phyloP scores from a whole-genome alignment of 1,284 basidiomycete species.

The Microbotryomycetes sp. region DNA sequence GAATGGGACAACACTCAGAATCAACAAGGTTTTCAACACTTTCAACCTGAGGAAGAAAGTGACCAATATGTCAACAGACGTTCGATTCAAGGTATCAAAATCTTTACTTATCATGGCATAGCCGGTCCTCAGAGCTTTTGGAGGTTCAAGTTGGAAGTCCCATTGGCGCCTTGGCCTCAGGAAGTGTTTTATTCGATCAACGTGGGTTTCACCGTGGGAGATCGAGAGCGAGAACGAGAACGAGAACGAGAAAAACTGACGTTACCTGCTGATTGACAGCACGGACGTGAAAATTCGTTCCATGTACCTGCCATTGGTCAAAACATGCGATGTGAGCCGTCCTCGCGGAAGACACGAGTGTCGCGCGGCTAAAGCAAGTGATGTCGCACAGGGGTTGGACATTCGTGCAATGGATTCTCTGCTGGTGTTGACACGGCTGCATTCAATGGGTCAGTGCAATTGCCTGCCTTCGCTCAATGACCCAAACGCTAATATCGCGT shows the following conservation, averaged over 20 bases:
- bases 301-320: constrained; percentile 72
- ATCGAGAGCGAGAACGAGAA: no score
- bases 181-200: constrained; percentile 59
- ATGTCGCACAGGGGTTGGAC: constrained; percentile 1
- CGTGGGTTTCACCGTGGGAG: no score
- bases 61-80: constrained; percentile 4
- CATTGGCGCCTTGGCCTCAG: constrained; percentile 66
- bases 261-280: constrained; percentile 1
- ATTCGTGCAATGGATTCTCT: constrained; percentile 53
- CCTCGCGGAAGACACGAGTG: background rate
- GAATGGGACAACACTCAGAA: constrained; percentile 55
- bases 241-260: no score
- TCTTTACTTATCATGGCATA: constrained; percentile 60
- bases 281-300: constrained; percentile 71
- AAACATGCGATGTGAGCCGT: constrained; percentile 76
- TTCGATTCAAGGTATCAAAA: constrained; percentile 58
- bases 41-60: constrained; percentile 15
- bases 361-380: no score
- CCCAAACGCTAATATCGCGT: no score
- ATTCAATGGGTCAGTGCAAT: constrained; percentile 34
- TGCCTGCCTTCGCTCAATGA: no score
- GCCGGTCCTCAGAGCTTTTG: constrained; percentile 62
- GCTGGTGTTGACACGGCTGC: constrained; percentile 47
- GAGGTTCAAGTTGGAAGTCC: constrained; percentile 84
- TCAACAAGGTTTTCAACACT: constrained; percentile 25